Evolutionary conservation across 1,284 basidiomycete species (phyloP), one percentile per base, ranked within the genome.

Genomic region (Kalmanozyma brasiliensis): DNA sequence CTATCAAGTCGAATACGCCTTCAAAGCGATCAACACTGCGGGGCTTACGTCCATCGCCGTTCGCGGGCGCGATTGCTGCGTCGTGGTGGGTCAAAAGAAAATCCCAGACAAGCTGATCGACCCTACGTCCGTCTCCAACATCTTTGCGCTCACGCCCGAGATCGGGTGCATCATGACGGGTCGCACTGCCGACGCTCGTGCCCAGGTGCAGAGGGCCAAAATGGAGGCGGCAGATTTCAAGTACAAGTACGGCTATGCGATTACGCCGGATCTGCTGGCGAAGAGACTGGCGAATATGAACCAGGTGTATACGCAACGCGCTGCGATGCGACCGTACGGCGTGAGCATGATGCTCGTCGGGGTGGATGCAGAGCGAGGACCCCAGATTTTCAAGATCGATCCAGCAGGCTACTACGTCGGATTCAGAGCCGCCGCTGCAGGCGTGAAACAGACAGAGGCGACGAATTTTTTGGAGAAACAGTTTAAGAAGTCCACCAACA

Each of bases 121-220:
- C 84, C 89, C 96, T 37, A 89, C 89, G 17, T 96, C 93, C 11
- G 89, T 99, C 73, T 96, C 96, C 10, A 95, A 98, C 84, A 86
- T 99, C 43, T 98, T 94, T 85, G 91, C 92, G 83, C 91, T 99
- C 71, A 98, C 95, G 0, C 93, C 94, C 2, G 90, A 90, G 3
- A 98, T 99, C 70, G 96, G 96, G 43, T 97, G 94, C 81, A 96
- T 97, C 49, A 92, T 98, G 89, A 98, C 94, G 16, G 96, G 96
- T 37, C 87, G 94, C 36, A 89, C 94, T 65, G 94, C 95, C 72
- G 95, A 98, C 84, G 94, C 94, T 8, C 88, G 92, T 55, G 87
- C 92, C 19, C 96, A 98, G 85, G 92, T 98, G 3, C 84, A 86
- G 78, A 88, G 95, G 35, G 94, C 96, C 46, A 89, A 92, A 57